Evolutionary conservation across 345 rosid species (phyloP), one percentile per base, ranked within the genome.

Genomic region (Eucalyptus decipiens): DNA sequence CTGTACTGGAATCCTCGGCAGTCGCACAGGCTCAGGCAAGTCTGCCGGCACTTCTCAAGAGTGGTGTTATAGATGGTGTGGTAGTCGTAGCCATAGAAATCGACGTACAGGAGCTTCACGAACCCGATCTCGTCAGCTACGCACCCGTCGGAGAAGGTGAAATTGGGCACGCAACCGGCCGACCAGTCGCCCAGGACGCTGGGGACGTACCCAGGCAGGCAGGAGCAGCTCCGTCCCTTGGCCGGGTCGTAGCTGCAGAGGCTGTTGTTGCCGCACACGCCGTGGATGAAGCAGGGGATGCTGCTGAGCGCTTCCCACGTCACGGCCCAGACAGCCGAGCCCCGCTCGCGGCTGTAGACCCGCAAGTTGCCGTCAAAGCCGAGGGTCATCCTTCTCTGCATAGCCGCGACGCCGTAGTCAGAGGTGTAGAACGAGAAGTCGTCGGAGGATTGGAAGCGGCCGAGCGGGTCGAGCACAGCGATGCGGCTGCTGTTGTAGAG

Each of bases 331-430:
- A 30, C 28, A 15, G 32, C 81, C 6, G 19, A 87, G 5, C 30
- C 43, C 11, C 86, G 37, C 26, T 88, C 86, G 21, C 88, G 88
- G 85, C 94, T 91, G 62, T 94, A 94, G 34, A 93, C 24, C 13
- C 92, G 85, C 67, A 94, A 50, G 80, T 90, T 91, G 42, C 94
- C 94, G 76, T 94, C 95, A 48, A 28, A 76, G 89, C 93, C 94
- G 30, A 94, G 90, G 30, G 88, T 92, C 37, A 94, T 54, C 85
- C 93, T 60, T 87, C 94, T 83, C 17, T 87, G 88, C 8, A 83
- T 51, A 14, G 18, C 80, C 3, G 40, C 18, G 51, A 49, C 72
- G 15, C 93, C 94, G n/a, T 88, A 91, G 87, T 94, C 92, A 7
- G 91, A 37, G 8, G 94, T 40, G 45, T 3, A 5, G 86, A 92